Evolutionary conservation across 176 grass and related monocot species (phyloP).

Genomic region (Triticum turgidum): DNA sequence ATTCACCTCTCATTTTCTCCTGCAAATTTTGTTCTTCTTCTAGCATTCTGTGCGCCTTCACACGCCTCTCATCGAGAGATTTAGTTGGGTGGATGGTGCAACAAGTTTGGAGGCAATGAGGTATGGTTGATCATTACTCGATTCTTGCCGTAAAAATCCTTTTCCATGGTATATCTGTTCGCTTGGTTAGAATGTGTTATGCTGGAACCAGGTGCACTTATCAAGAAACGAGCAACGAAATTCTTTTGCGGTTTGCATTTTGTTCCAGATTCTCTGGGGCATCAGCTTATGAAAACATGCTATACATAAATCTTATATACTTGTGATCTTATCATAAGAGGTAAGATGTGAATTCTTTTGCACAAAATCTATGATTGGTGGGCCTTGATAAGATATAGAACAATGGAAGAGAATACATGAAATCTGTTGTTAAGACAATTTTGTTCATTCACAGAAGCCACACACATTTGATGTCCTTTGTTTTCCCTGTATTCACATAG

Average conservation of each 20-base stretch:
- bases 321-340: background rate
- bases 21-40: background rate
- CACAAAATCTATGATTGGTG: background rate
- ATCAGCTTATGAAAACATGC: background rate
- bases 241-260: background rate
- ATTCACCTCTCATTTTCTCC: slow-evolving; percentile 2
- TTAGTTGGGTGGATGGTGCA: slow-evolving; percentile 29
- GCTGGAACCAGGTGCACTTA: background rate
- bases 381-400: background rate
- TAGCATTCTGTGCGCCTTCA: background rate
- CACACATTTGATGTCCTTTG: background rate
- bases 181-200: background rate
- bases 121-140: slow-evolving; percentile 1
- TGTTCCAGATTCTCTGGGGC: background rate
- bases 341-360: background rate
- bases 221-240: slow-evolving; percentile 1
- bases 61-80: slow-evolving; percentile 10
- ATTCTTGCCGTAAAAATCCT: background rate
- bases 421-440: background rate
- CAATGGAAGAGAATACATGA: background rate
- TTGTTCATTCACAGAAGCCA: slow-evolving; percentile 3
- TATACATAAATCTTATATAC: background rate
- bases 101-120: slow-evolving; percentile 1
- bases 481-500: slow-evolving; percentile 1
- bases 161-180: background rate